Base-by-base conservation (phyloP, 2,329 filamentous ascomycete genomes). In the Eurotiales sp. region DNA sequence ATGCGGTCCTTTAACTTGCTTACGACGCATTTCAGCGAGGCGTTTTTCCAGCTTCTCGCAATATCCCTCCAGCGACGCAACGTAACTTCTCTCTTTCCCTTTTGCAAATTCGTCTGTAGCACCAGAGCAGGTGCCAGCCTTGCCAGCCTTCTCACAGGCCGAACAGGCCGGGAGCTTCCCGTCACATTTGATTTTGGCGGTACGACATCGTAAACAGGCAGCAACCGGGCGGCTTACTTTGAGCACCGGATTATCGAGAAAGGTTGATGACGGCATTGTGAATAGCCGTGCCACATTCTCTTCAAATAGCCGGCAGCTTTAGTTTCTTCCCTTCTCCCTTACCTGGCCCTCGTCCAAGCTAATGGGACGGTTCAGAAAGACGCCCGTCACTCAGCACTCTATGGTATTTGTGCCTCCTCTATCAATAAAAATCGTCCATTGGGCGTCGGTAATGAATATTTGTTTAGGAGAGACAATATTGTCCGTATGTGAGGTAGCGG, bases 111-210 rank as follows among this genome's bases (percentile, higher is more conserved):
- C 90, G 65, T 97, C 92, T 63, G 95, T 96, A 7, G 90, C 91
- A 51, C 90, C 90, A 6, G 90, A 96, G 68, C 93, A 99, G 66
- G 95, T 90, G 54, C 79, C 85, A 50, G 88, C 84, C 55, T 90
- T 86, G 25, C 91, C 90, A 12, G 90, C 89, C 71, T 90, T 91
- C 70, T 96, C 92, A 66, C 93, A 97, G 15, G 92, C 92, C 7
- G 90, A 95, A 66, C 93, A 99, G 7, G 91, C 90, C 10, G 93
- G 93, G 32, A 97, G 77, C 70, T 96, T 96, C 55, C 93, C 92
- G 73, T 97, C 93, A 64, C 93, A 99, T 83, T 95, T 96, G 67
- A 97, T 90, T 75, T 99, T 99, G 49, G 92, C 91, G 55, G 86
- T 83, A 55, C 93, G 88, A 74, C 88, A 92, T 76, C 87, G 79